These are phyloP conservation scores for Yamadazyma laniorum DNA, from an alignment of 805 yeast genomes.

Conservation along the genomic window DNA sequence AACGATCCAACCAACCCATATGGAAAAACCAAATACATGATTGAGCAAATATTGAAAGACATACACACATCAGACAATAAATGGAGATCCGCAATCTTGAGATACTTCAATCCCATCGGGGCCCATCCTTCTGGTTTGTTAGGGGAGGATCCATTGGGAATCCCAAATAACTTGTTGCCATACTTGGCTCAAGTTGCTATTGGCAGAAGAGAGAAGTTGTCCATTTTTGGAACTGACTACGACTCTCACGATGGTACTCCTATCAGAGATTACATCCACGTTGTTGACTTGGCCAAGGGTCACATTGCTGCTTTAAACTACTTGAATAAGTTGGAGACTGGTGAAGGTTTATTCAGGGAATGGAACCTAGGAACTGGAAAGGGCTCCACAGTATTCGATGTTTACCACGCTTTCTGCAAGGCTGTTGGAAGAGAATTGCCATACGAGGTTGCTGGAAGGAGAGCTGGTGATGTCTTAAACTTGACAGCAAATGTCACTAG, in stretches of 20 bases:
- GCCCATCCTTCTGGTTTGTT: constrained; percentile 79
- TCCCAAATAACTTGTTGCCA: constrained; percentile 75
- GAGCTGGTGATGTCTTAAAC: constrained; percentile 75
- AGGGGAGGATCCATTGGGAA: constrained; percentile 79
- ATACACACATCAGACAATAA: constrained; percentile 42
- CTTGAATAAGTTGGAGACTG: constrained; percentile 32
- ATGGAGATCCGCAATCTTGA: constrained; percentile 60
- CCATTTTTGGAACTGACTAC: constrained; percentile 73
- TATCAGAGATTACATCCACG: constrained; percentile 78
- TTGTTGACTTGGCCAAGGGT: constrained; percentile 74
- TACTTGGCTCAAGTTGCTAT: constrained; percentile 75
- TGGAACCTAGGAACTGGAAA: constrained; percentile 85
- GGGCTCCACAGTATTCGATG: constrained; percentile 77
- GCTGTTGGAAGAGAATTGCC: constrained; percentile 67
- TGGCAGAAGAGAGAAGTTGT: constrained; percentile 63
- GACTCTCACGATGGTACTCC: constrained; percentile 76
- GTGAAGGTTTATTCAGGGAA: constrained; percentile 58
- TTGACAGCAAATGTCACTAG: constrained; percentile 70
- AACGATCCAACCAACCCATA: constrained; percentile 75
- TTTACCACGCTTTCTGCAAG: constrained; percentile 59
- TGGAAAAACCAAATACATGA: constrained; percentile 66
- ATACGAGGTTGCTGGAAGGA: constrained; percentile 60
- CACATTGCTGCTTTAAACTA: constrained; percentile 69
- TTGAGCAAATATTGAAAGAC: constrained; percentile 62
- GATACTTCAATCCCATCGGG: constrained; percentile 84